These are phyloP conservation scores for Mortierella alpina DNA, from an alignment of 192 early-diverging fungal genomes.

Conservation along the genomic window DNA sequence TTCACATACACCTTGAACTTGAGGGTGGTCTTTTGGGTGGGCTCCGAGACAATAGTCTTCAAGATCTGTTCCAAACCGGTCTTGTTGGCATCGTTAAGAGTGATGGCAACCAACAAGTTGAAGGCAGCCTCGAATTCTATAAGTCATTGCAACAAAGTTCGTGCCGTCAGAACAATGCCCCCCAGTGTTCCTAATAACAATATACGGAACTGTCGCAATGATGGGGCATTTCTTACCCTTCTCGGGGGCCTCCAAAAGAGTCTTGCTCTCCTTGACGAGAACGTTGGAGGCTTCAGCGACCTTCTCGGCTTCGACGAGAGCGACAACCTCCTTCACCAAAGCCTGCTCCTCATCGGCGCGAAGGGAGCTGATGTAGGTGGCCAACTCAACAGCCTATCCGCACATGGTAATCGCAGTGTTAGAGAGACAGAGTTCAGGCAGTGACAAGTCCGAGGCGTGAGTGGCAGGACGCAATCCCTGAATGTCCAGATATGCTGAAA, in stretches of 20 bases:
- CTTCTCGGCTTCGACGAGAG: constrained; percentile 68
- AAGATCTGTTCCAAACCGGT: constrained; percentile 57
- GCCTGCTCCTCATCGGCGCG: constrained; percentile 58
- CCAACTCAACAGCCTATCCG: constrained; percentile 73
- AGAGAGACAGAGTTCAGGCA: too few relatives aligned
- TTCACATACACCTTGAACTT: constrained; percentile 72
- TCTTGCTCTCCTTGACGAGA: constrained; percentile 65
- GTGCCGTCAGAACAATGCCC: background rate
- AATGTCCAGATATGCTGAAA: too few relatives aligned
- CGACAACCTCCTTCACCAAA: constrained; percentile 59
- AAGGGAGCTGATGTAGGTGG: constrained; percentile 68
- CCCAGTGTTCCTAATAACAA: background rate
- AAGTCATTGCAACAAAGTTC: background rate
- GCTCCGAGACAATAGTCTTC: constrained; percentile 60
- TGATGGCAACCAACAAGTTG: constrained; percentile 78
- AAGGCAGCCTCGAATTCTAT: constrained; percentile 73
- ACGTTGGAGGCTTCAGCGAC: constrained; percentile 62
- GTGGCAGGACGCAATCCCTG: too few relatives aligned
- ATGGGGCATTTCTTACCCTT: constrained; percentile 56
- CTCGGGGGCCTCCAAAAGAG: constrained; percentile 65
- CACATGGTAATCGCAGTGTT: too few relatives aligned
- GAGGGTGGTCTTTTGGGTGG: constrained; percentile 60
- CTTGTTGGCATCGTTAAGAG: constrained; percentile 59
- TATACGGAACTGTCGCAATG: too few relatives aligned
- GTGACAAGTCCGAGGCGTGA: too few relatives aligned